A percentile compares a stretch with the other conserved stretches of the same genome.
Evolutionary conservation across 2,329 filamentous ascomycete genomes (phyloP).

Genomic region (Diaporthe sp.): DNA sequence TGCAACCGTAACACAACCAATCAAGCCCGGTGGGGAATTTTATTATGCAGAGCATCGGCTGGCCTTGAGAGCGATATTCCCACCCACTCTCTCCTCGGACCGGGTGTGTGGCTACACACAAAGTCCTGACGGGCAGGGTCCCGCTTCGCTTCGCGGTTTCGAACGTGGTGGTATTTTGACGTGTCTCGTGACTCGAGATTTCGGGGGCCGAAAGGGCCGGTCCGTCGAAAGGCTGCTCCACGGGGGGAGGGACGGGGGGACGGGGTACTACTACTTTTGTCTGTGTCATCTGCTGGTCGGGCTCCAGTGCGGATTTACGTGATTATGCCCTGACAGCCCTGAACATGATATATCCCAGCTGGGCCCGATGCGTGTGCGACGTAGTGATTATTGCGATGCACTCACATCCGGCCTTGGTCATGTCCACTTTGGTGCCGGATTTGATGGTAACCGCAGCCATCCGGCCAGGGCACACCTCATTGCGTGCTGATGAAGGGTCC

Average conservation of each 20-base stretch:
- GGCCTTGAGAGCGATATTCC: not conserved
- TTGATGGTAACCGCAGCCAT: not conserved
- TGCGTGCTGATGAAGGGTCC: not conserved
- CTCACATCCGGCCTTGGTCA: not conserved
- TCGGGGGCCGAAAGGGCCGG: conserved; percentile 31
- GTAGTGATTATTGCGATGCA: not conserved
- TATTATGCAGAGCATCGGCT: conserved; percentile 27
- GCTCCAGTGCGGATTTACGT: not conserved
- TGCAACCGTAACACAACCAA: conserved; percentile 21
- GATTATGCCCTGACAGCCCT: not conserved
- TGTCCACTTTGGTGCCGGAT: not conserved
- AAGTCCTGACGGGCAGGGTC: not conserved
- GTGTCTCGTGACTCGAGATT: conserved; percentile 18
- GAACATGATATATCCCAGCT: not conserved
- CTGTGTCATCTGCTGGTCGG: not conserved
- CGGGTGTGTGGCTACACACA: conserved; percentile 23
- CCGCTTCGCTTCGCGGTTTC: not conserved
- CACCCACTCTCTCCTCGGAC: not conserved
- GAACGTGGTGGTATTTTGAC: conserved; percentile 9
- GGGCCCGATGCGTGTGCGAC: not conserved
- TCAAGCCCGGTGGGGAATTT: not conserved
- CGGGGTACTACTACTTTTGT: conserved; percentile 1
- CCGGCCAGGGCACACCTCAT: not conserved
- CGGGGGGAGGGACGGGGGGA: no score
- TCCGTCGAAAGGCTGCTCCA: conserved; percentile 6